Percentiles rank a stretch among this genome's conserved stretches.
Conservation (phyloP, 2,329 filamentous ascomycete species). For the Cercospora zeae-maydis region DNA sequence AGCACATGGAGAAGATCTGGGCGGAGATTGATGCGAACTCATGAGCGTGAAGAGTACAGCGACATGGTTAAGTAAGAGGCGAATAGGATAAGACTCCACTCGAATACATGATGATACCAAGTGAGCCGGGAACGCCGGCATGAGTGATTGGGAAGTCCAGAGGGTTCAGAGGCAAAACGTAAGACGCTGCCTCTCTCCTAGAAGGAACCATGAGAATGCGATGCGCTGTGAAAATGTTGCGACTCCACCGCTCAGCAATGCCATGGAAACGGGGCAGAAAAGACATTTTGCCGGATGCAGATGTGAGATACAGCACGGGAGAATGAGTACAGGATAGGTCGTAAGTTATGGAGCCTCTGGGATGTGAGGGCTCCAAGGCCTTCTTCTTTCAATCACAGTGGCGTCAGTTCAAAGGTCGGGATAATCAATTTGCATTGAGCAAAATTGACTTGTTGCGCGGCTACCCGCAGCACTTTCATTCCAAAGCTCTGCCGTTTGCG, state of each 20-base stretch:
- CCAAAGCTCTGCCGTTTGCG: not conserved
- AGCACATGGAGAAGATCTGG: constrained; percentile 74
- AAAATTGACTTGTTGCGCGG: not conserved
- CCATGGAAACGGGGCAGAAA: not conserved
- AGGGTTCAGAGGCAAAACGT: not conserved
- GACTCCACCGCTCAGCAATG: not conserved
- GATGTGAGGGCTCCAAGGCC: not conserved
- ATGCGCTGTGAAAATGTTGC: not conserved
- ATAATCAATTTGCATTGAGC: not conserved
- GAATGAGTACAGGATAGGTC: not conserved
- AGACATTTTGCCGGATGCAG: not conserved
- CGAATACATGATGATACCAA: not conserved
- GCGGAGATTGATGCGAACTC: constrained; percentile 71
- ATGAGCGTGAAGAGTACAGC: constrained; percentile 36
- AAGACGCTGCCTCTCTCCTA: not conserved
- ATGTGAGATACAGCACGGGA: not conserved
- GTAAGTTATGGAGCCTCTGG: not conserved
- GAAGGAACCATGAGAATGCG: not conserved
- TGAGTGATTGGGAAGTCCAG: not conserved
- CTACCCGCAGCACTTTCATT: not conserved
- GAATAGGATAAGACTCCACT: not conserved
- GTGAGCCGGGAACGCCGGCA: not conserved
- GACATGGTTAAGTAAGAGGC: not conserved
- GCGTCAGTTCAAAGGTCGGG: not conserved
- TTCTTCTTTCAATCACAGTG: not conserved